phyloP scores from a whole-genome alignment of 2,329 filamentous ascomycete species.

The Alternaria novae-zelandiae region DNA sequence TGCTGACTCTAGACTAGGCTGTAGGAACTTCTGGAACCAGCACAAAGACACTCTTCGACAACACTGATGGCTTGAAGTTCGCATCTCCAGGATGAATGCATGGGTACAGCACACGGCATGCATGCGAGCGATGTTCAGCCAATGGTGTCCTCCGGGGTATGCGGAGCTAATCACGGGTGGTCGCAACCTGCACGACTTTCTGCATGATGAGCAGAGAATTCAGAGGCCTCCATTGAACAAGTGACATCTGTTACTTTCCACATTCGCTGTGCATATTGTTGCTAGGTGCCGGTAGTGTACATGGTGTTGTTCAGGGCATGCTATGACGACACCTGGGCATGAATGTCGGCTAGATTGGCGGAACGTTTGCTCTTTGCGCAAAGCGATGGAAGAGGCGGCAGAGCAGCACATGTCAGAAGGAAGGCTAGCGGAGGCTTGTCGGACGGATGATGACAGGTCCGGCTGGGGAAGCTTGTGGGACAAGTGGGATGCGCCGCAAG shows the following conservation, averaged over 20 bases:
- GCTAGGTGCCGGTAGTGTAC: neutral
- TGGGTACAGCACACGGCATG: constrained; percentile 1
- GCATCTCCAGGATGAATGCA: neutral
- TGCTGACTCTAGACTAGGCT: constrained; percentile 56
- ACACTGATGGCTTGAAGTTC: constrained; percentile 55
- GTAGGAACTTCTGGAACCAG: constrained; percentile 83
- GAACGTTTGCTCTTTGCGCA: neutral
- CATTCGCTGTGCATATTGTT: neutral
- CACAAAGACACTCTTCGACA: constrained; percentile 74
- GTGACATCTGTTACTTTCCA: neutral
- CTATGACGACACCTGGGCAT: neutral
- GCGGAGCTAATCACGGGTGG: constrained; percentile 2
- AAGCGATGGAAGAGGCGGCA: neutral
- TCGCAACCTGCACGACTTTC: neutral
- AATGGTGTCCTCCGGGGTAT: constrained; percentile 12
- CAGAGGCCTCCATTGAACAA: neutral
- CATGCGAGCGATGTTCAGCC: neutral
- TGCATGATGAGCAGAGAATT: constrained; percentile 2
- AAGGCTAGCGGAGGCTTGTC: constrained; percentile 14
- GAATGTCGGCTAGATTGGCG: constrained; percentile 10
- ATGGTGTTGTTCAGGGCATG: neutral
- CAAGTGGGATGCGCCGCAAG: neutral
- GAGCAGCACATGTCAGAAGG: constrained; percentile 9
- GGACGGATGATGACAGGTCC: constrained; percentile 3
- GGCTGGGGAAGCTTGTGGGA: neutral